Evolutionary conservation across 208 protist genomes (phyloP), one percentile per base, ranked within the genome.

Genomic region (Strigomonas culicis): DNA sequence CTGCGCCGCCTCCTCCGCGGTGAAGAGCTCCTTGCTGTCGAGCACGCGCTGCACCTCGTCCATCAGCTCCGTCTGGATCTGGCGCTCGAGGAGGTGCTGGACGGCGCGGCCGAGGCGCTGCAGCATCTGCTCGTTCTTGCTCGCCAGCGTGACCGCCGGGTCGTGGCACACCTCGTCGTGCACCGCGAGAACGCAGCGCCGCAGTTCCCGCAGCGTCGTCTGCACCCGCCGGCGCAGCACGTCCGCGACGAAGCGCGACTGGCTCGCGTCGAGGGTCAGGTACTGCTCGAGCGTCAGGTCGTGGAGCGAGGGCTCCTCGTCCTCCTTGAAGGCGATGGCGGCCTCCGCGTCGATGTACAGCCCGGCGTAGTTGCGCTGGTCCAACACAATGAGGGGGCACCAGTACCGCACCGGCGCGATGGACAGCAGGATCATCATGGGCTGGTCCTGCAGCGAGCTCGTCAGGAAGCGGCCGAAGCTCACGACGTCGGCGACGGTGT

Each of bases 401-500:
- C 85, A 93, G 71, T 86, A 96, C 15, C 88, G 84, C 44, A 84
- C 66, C 21, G 88, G 81, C 49, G 86, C 80, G 21, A 94, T 72
- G 1, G 87, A 75, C 11, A 96, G 79, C 32, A 93, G 77, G n/a
- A 84, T 66, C 59, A 96, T 59, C 87, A 96, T 92, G n/a, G 91
- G 88, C 67, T 96, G 85, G 58, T 93, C 91, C 61, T 93, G 74
- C 27, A 93, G 57, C 25, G 85, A 90, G 32, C 65, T 78, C 27
- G 82, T 76, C n/a, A 96, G 71, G 56, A 89, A 94, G 51, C 71
- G 72, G 21, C 80, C 55, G 74, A 96, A 96, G 63, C 76, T 82
- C 0, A 91, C 72, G 11, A 85, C 83, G 31, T 96, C 91, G 30
- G 86, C 75, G 19, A 96, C 56, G 1, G 78, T 68, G 61, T 90